These are phyloP conservation scores for Cryphonectria carpinicola DNA, from an alignment of 2,329 filamentous ascomycete genomes.

Conservation along the genomic window DNA sequence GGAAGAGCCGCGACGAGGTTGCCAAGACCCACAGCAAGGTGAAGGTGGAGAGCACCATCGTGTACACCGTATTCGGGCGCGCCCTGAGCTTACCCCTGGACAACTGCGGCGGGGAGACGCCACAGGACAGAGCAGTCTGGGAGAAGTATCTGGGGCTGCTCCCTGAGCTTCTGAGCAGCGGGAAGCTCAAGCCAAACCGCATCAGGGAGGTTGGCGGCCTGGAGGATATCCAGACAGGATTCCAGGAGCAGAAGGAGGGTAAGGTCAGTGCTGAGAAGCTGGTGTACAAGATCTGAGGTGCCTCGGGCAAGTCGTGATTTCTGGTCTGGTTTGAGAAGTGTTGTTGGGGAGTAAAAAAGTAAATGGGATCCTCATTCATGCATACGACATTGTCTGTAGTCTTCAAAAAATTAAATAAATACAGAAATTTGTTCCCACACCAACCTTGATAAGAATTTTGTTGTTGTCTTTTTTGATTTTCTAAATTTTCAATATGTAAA, in stretches of 20 bases:
- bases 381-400: background rate
- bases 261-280: slow-evolving; percentile 40
- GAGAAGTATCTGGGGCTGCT: slow-evolving; percentile 39
- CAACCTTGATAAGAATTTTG: too few species aligned
- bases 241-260: slow-evolving; percentile 36
- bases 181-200: slow-evolving; percentile 38
- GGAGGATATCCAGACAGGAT: slow-evolving; percentile 35
- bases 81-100: slow-evolving; percentile 35
- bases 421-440: too few species aligned
- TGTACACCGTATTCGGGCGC: slow-evolving; percentile 39
- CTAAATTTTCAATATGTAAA: too few species aligned
- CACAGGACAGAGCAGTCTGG: slow-evolving; percentile 38
- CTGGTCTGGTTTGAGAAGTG: too few species aligned
- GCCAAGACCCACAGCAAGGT: slow-evolving; percentile 34
- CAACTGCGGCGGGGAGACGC: slow-evolving; percentile 36
- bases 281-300: slow-evolving; percentile 37
- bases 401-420: background rate
- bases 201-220: slow-evolving; percentile 36
- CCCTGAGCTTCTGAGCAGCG: slow-evolving; percentile 34
- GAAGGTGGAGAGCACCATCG: slow-evolving; percentile 39
- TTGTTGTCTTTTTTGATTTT: too few species aligned
- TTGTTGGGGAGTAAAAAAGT: too few species aligned
- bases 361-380: background rate
- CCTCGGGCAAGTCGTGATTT: background rate
- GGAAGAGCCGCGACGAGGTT: slow-evolving; percentile 29